These are phyloP conservation scores for Schizosaccharomyces versatilis DNA, from an alignment of 1,139 yeast species.

Conservation along the genomic window DNA sequence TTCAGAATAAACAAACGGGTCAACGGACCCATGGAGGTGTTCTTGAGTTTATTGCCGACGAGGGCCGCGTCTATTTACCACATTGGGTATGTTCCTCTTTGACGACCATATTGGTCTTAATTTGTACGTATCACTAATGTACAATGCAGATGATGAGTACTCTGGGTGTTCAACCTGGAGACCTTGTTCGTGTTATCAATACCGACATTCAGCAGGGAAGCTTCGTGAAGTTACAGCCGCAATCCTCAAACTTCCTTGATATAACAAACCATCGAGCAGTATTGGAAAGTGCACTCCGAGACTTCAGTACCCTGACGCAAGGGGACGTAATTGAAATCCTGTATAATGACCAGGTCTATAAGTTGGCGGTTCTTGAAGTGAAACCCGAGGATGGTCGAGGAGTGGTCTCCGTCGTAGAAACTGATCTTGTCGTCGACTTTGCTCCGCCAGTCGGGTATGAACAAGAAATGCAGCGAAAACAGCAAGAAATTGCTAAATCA, in stretches of 20 bases:
- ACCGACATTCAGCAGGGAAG: slow-evolving; percentile 69
- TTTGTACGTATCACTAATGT: neutral
- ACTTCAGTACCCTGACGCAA: slow-evolving; percentile 70
- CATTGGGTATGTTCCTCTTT: slow-evolving; percentile 34
- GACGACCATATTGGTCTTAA: neutral
- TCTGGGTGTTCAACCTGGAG: slow-evolving; percentile 50
- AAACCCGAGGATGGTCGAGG: slow-evolving; percentile 45
- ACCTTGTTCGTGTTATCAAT: slow-evolving; percentile 43
- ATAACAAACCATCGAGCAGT: slow-evolving; percentile 94
- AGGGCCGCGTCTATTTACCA: slow-evolving; percentile 84
- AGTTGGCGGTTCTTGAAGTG: slow-evolving; percentile 67
- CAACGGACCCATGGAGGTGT: slow-evolving; percentile 78
- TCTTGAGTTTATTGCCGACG: slow-evolving; percentile 87
- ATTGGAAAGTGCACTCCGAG: slow-evolving; percentile 67
- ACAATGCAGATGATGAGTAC: slow-evolving; percentile 45
- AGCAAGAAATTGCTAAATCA: slow-evolving; percentile 16
- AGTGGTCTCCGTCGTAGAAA: slow-evolving; percentile 77
- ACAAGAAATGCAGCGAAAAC: slow-evolving; percentile 19
- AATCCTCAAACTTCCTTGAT: slow-evolving; percentile 75
- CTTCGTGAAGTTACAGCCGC: slow-evolving; percentile 88
- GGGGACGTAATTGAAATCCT: slow-evolving; percentile 67
- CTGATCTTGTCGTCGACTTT: slow-evolving; percentile 90
- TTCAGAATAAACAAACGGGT: slow-evolving; percentile 33
- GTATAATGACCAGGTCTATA: slow-evolving; percentile 60
- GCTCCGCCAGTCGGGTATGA: slow-evolving; percentile 98